A percentile compares a stretch with the other conserved stretches of the same genome.
These are phyloP conservation scores for Oidiodendron maius DNA, from an alignment of 495 filamentous ascomycete genomes.

Conservation along the genomic window DNA sequence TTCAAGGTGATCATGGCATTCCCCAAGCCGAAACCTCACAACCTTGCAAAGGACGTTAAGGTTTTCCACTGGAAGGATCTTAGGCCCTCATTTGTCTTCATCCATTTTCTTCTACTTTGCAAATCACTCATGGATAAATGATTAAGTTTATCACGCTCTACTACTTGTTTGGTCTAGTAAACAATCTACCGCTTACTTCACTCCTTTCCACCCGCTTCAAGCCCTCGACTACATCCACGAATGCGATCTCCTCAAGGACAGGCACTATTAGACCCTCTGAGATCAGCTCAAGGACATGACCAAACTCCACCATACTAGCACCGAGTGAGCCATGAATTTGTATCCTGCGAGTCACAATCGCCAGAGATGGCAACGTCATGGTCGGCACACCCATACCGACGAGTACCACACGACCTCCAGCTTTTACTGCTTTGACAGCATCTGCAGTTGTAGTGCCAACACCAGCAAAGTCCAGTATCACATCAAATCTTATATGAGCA, in stretches of 20 bases:
- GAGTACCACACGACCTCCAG: background rate
- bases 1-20: slow-evolving; percentile 99
- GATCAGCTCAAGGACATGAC: background rate
- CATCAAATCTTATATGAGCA: background rate
- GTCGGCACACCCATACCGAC: background rate
- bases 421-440: background rate
- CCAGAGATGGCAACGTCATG: background rate
- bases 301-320: background rate
- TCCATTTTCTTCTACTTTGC: no score
- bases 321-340: background rate
- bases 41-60: slow-evolving; percentile 98
- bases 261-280: background rate
- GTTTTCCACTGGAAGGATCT: slow-evolving; percentile 93
- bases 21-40: slow-evolving; percentile 85
- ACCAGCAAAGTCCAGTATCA: background rate
- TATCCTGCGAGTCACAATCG: background rate
- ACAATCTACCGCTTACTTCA: background rate
- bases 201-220: background rate
- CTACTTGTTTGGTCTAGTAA: background rate
- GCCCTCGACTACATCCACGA: background rate
- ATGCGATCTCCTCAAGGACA: background rate
- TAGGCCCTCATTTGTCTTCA: no score
- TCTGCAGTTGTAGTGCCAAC: background rate
- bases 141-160: background rate
- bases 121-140: no score